Evolutionary conservation across 1,284 basidiomycete species (phyloP).

Genomic region (Rhizoctonia solani): DNA sequence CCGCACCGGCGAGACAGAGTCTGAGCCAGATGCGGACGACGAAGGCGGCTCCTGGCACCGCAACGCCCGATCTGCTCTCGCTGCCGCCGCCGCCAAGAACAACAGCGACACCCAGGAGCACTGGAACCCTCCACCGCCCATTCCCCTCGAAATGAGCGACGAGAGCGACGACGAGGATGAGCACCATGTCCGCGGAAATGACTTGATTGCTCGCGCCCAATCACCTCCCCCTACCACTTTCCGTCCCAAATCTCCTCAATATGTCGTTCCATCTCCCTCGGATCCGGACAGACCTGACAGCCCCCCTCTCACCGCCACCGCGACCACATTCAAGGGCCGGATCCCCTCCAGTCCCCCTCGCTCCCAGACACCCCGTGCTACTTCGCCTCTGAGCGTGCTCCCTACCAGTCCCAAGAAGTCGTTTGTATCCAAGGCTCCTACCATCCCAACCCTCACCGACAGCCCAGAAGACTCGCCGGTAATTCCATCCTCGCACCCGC

Average conservation of each 20-base stretch:
- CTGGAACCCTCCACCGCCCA: conserved; percentile 64
- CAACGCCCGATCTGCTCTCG: conserved; percentile 66
- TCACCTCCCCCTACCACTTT: conserved; percentile 5
- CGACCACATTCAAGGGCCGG: conserved; percentile 17
- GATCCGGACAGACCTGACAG: conserved; percentile 2
- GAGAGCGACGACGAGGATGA: conserved; percentile 72
- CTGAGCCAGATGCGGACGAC: conserved; percentile 56
- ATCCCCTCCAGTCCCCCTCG: conserved; percentile 19
- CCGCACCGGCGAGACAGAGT: conserved; percentile 58
- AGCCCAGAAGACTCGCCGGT: conserved; percentile 14
- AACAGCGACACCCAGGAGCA: neutral
- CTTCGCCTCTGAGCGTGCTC: conserved; percentile 15
- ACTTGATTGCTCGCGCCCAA: conserved; percentile 26
- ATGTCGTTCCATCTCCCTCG: conserved; percentile 20
- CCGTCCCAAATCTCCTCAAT: conserved; percentile 23
- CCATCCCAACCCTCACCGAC: neutral
- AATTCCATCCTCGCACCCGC: conserved; percentile 4
- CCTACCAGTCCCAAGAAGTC: neutral
- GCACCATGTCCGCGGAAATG: conserved; percentile 46
- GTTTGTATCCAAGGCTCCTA: neutral
- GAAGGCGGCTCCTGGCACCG: conserved; percentile 65
- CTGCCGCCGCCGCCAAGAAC: conserved; percentile 43
- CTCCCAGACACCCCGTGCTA: conserved; percentile 16
- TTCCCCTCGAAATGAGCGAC: conserved; percentile 75
- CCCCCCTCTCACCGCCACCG: conserved; percentile 28